Evolutionary conservation across 768 basidiomycete genomes (phyloP).

Genomic region (Leccinum ochraceum): DNA sequence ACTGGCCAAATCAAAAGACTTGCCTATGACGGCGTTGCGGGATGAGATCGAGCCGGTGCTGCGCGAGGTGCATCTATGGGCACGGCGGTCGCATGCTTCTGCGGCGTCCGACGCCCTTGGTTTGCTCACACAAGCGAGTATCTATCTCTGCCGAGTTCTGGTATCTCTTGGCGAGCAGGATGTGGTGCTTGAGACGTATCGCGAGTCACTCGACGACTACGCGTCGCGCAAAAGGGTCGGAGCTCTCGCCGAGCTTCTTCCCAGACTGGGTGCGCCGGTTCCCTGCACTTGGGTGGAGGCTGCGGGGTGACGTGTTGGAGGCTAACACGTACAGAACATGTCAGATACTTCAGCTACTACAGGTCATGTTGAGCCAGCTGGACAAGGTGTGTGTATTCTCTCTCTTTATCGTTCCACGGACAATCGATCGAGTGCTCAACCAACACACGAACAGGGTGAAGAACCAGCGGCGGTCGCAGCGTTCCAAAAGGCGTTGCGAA

Average conservation of each 20-base stretch:
- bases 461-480: conserved; percentile 44
- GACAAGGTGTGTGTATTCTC: conserved; percentile 19
- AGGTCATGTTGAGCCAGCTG: conserved; percentile 55
- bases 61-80: conserved; percentile 67
- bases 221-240: conserved; percentile 76
- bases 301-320: conserved; percentile 61
- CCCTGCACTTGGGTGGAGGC: conserved; percentile 62
- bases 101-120: conserved; percentile 60
- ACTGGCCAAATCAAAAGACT: conserved; percentile 72
- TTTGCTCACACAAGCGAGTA: conserved; percentile 65
- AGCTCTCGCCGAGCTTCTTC: conserved; percentile 73
- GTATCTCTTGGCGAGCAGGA: conserved; percentile 39
- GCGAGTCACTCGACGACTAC: conserved; percentile 70
- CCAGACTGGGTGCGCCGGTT: conserved; percentile 71
- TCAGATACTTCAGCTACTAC: conserved; percentile 74
- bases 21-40: conserved; percentile 38
- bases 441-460: conserved; percentile 28
- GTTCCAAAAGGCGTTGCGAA: conserved; percentile 48
- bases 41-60: conserved; percentile 48
- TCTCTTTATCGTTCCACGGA: not conserved
- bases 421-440: conserved; percentile 9
- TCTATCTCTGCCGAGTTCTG: conserved; percentile 66
- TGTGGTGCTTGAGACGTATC: conserved; percentile 55
- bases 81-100: conserved; percentile 61
- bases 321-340: conserved; percentile 74